These are phyloP conservation scores for Scutellaria barbata DNA, from an alignment of 257 asterid species.

Conservation along the genomic window DNA sequence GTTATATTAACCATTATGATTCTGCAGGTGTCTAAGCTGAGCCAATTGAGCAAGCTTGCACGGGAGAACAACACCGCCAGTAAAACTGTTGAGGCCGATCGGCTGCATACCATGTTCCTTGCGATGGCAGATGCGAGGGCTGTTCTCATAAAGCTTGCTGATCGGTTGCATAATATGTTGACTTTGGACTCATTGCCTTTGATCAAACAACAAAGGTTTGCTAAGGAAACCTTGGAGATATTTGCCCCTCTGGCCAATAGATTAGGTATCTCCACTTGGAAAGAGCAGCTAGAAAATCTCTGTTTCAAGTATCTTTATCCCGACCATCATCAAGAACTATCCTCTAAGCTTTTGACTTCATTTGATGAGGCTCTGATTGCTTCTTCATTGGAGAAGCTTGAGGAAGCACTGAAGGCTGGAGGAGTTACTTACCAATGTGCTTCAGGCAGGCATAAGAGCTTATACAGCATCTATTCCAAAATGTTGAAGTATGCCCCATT, in stretches of 20 bases:
- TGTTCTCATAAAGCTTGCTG: conserved; percentile 92
- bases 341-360: conserved; percentile 65
- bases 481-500: conserved; percentile 70
- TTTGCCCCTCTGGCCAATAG: conserved; percentile 94
- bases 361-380: conserved; percentile 72
- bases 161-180: conserved; percentile 95
- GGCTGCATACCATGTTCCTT: conserved; percentile 94
- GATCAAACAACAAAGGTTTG: conserved; percentile 84
- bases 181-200: conserved; percentile 82
- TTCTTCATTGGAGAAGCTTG: conserved; percentile 73
- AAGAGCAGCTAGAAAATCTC: conserved; percentile 88
- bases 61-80: conserved; percentile 90
- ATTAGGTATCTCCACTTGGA: conserved; percentile 91
- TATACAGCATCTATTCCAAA: conserved; percentile 86
- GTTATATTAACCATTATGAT: conserved; percentile 10
- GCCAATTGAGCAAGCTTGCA: conserved; percentile 98
- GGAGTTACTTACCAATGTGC: conserved; percentile 61
- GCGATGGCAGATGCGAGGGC: conserved; percentile 99
- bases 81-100: conserved; percentile 91
- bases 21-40: conserved; percentile 84
- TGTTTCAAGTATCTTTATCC: conserved; percentile 83
- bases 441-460: conserved; percentile 90
- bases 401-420: conserved; percentile 62
- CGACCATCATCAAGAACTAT: conserved; percentile 67
- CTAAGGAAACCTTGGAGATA: conserved; percentile 94